These are phyloP conservation scores for Hygrophorus russula DNA, from an alignment of 768 basidiomycete genomes.

Conservation along the genomic window DNA sequence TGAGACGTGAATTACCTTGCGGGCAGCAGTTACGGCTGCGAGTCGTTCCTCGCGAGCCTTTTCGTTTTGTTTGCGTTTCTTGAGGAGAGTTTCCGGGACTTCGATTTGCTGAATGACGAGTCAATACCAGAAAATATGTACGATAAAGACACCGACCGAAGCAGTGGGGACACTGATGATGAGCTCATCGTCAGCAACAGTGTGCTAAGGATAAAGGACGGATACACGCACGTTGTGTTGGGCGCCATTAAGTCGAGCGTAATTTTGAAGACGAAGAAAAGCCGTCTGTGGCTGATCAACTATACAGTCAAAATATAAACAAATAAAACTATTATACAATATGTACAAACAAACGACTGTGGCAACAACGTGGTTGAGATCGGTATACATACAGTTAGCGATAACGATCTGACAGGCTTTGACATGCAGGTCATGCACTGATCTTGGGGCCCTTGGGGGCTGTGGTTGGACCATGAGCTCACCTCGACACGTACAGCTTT, in stretches of 20 bases:
- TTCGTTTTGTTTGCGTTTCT: slow-evolving; percentile 97
- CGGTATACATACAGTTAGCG: no score
- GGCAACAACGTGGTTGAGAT: no score
- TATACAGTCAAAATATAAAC: slow-evolving; percentile 24
- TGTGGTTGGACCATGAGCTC: no score
- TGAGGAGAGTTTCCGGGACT: slow-evolving; percentile 99
- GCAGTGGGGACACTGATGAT: slow-evolving; percentile 40
- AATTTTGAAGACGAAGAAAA: slow-evolving; percentile 28
- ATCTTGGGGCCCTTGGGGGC: no score
- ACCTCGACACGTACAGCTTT: no score
- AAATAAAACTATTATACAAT: neutral
- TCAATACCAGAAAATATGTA: slow-evolving; percentile 3
- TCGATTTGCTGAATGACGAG: slow-evolving; percentile 56
- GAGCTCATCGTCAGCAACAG: slow-evolving; percentile 3
- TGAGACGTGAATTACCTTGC: slow-evolving; percentile 56
- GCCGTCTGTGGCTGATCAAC: slow-evolving; percentile 28
- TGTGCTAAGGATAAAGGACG: slow-evolving; percentile 1
- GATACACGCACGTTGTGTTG: slow-evolving; percentile 40
- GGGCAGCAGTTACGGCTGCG: slow-evolving; percentile 69
- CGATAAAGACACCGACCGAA: slow-evolving; percentile 30
- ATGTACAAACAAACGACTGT: no score
- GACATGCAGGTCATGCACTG: no score
- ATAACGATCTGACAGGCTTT: no score
- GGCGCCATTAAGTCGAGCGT: slow-evolving; percentile 34
- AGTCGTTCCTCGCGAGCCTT: slow-evolving; percentile 92